Evolutionary conservation across 2,329 filamentous ascomycete genomes (phyloP), one percentile per base, ranked within the genome.

Genomic region (Cryphonectria naterciae): DNA sequence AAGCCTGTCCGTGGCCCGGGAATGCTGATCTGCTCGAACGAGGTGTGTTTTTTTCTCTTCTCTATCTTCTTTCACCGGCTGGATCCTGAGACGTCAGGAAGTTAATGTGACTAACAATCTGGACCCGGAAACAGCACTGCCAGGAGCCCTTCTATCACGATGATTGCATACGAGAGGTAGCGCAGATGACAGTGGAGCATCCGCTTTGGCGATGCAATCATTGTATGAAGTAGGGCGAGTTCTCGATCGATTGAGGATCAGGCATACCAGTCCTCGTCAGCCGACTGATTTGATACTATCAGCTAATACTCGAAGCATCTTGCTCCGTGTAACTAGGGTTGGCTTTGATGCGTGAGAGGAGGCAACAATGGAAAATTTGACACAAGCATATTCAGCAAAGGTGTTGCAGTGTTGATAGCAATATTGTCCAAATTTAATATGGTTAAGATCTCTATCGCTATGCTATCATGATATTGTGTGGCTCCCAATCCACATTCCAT

Each of bases 1-100:
- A 80, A 85, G 61, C 81, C 83, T 6, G 85, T 87, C 32, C 78
- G 84, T 32, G 85, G 85, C 1, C 83, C 85, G 4, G 81, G 79
- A 15, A 79, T 85, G 74, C 77, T 88, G 41, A 76, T 87, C 37
- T 89, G 87, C 75, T 79, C 81, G 5, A 86, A 87, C 73, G 80
- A 83, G 79, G 86, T 87, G 76, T 78, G 81, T 78, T 28, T 67
- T 35, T 7, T 7, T 46, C 10, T 39, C 17, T n/a, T 15, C 10
- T 17, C 3, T 43, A 1, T 2, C n/a, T n/a, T n/a, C 46, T 49
- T 22, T 4, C 46, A 4, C 1, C 46, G 46, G 7, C 32, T 58
- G 10, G 17, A 4, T 63, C 4, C 8, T 32, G 28, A 32, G 54
- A 58, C 15, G 5, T 15, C 46, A 2, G 8, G 2, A 10, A n/a